Evolutionary conservation across 2,329 filamentous ascomycete species (phyloP).

Genomic region (Zopfia rhizophila): DNA sequence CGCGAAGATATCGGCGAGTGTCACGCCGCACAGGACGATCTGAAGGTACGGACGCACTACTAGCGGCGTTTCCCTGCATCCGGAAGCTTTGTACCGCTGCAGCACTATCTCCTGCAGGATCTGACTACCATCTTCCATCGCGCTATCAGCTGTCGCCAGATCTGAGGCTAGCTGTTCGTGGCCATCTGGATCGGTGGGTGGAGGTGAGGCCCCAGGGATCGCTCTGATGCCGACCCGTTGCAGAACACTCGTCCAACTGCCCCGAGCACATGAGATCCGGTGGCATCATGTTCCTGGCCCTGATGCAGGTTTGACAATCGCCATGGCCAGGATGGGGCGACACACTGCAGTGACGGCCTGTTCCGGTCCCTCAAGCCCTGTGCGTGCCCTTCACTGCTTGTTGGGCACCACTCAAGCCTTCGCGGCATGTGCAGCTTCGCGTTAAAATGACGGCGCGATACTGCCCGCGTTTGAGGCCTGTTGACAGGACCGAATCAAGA

Average conservation of each 20-base stretch:
- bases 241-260: not conserved
- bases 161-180: conserved; percentile 26
- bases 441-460: conserved; percentile 28
- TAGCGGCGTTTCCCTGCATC: conserved; percentile 36
- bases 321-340: conserved; percentile 32
- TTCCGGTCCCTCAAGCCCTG: conserved; percentile 36
- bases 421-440: conserved; percentile 23
- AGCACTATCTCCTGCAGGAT: conserved; percentile 42
- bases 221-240: conserved; percentile 24
- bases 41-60: too few relatives aligned
- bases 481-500: conserved; percentile 35
- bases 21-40: conserved; percentile 17
- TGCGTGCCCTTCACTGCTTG: conserved; percentile 35
- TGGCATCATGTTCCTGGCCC: conserved; percentile 36
- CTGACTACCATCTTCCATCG: conserved; percentile 41
- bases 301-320: conserved; percentile 26
- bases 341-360: conserved; percentile 35
- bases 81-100: conserved; percentile 39
- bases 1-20: not conserved
- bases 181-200: conserved; percentile 39
- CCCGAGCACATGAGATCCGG: conserved; percentile 25
- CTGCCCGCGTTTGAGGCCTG: conserved; percentile 35
- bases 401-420: conserved; percentile 40
- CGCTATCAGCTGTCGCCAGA: conserved; percentile 36
- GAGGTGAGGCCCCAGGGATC: conserved; percentile 38